Conservation (phyloP, 371 early-diverging fungal species). For the Circinella umbellata region DNA sequence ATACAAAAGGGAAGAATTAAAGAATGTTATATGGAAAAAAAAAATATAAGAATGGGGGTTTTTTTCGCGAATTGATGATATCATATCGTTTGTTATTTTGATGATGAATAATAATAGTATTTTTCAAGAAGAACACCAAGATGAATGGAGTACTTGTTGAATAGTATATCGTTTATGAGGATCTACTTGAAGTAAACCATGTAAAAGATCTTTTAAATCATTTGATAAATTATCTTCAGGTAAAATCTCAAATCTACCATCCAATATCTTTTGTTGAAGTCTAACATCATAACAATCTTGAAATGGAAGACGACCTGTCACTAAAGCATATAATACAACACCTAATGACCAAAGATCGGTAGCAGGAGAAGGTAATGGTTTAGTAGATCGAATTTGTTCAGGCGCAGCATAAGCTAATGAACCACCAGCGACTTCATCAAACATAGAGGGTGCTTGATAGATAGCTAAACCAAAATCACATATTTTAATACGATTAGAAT, state of each 20-base stretch:
- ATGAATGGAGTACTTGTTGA: slow-evolving; percentile 28
- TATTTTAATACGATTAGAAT: slow-evolving; percentile 65
- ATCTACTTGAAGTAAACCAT: slow-evolving; percentile 27
- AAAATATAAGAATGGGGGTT: too few relatives aligned
- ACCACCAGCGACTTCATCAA: slow-evolving; percentile 51
- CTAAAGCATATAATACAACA: slow-evolving; percentile 76
- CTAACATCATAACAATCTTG: slow-evolving; percentile 74
- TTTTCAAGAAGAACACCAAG: slow-evolving; percentile 30
- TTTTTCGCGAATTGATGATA: too few relatives aligned
- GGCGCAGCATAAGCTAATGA: slow-evolving; percentile 83
- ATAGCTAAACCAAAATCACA: slow-evolving; percentile 91
- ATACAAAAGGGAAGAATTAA: too few relatives aligned
- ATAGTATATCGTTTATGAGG: slow-evolving; percentile 30
- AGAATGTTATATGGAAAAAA: too few relatives aligned
- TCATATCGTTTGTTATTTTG: too few relatives aligned
- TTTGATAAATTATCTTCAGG: slow-evolving; percentile 28
- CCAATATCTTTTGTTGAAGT: slow-evolving; percentile 68
- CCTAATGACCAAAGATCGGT: slow-evolving; percentile 89
- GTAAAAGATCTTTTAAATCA: slow-evolving; percentile 26
- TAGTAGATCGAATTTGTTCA: slow-evolving; percentile 61
- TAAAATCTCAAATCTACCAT: slow-evolving; percentile 47
- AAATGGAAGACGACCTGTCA: slow-evolving; percentile 79
- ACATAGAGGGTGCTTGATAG: slow-evolving; percentile 29
- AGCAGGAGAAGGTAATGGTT: slow-evolving; percentile 53
- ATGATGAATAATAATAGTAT: too few relatives aligned